These are phyloP conservation scores for Cinnamomum micranthum DNA, from an alignment of 164 flowering plant species.

Conservation along the genomic window DNA sequence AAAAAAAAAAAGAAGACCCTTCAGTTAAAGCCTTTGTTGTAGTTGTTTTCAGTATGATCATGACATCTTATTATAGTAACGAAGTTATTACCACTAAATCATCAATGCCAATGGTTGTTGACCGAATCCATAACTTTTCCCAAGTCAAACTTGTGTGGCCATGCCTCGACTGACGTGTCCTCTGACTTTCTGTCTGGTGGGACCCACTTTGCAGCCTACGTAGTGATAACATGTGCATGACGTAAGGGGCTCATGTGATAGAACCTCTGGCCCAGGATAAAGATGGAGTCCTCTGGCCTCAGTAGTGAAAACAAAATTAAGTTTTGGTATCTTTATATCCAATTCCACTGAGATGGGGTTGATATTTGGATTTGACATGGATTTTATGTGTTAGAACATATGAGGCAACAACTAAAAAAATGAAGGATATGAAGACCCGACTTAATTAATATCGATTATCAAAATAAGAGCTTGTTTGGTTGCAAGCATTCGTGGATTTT, in stretches of 20 bases:
- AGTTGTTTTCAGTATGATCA: no score
- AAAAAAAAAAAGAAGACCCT: no score
- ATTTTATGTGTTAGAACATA: background rate
- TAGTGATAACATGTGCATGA: background rate
- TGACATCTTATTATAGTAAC: background rate
- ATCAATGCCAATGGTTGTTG: background rate
- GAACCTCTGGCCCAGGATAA: background rate
- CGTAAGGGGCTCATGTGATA: background rate
- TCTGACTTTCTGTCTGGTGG: background rate
- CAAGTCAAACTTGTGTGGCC: background rate
- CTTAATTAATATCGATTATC: no score
- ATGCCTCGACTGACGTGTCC: slow-evolving; percentile 4
- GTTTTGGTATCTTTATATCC: background rate
- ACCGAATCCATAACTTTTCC: background rate
- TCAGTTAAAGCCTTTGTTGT: background rate
- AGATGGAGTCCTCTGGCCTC: background rate
- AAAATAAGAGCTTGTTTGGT: no score
- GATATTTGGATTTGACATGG: background rate
- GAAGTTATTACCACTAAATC: background rate
- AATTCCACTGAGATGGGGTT: background rate
- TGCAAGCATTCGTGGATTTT: no score
- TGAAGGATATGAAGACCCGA: no score
- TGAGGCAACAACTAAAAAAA: background rate
- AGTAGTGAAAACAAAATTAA: no score
- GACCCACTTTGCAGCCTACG: background rate